Percentiles rank a stretch among this genome's conserved stretches.
phyloP scores from a whole-genome alignment of 1,284 basidiomycete species.

The Cystodermella granulosa region DNA sequence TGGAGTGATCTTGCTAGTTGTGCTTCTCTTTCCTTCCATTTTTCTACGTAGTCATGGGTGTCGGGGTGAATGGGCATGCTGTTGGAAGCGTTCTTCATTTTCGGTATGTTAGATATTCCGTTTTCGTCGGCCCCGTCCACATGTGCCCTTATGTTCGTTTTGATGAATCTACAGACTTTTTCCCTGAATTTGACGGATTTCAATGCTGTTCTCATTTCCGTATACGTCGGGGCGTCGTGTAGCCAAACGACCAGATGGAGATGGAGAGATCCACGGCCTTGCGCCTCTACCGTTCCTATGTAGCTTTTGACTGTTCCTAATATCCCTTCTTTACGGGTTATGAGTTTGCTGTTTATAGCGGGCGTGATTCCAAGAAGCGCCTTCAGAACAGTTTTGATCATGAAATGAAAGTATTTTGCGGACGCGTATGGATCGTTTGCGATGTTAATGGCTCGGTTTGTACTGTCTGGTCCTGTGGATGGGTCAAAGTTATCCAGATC shows the following conservation, averaged over 20 bases:
- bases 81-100: not conserved
- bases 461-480: conserved; percentile 23
- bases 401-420: conserved; percentile 40
- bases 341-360: not conserved
- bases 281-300: conserved; percentile 24
- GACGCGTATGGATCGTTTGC: conserved; percentile 38
- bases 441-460: conserved; percentile 27
- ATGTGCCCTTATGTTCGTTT: conserved; percentile 26
- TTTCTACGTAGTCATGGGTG: not conserved
- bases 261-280: conserved; percentile 26
- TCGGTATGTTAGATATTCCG: too few species aligned
- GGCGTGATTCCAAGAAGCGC: conserved; percentile 33
- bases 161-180: conserved; percentile 23
- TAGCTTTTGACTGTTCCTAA: conserved; percentile 19
- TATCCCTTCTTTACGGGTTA: conserved; percentile 10
- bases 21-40: not conserved
- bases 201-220: conserved; percentile 24
- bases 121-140: conserved; percentile 5
- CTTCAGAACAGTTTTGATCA: conserved; percentile 31
- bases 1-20: conserved; percentile 12
- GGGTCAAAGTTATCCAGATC: conserved; percentile 34
- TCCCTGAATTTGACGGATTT: conserved; percentile 21
- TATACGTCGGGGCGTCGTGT: conserved; percentile 21
- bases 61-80: conserved; percentile 12
- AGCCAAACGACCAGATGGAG: conserved; percentile 22